Base-by-base conservation (phyloP, 2,329 filamentous ascomycete genomes). In the Exophiala oligosperma region DNA sequence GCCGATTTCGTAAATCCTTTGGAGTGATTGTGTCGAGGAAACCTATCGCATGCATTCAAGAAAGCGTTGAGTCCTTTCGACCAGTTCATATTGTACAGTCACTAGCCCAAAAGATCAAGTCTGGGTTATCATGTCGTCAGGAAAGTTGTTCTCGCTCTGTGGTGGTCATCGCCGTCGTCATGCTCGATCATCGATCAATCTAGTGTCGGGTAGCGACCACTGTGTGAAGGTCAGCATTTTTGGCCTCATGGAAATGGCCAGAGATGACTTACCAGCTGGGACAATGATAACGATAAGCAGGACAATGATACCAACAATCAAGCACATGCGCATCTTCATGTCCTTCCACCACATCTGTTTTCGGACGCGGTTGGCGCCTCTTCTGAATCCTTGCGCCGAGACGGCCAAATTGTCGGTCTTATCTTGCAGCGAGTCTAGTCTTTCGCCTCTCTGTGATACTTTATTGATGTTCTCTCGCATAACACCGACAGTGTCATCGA, bases 291-390 rank as follows among this genome's bases (percentile, higher is more conserved):
- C 85, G 68, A 96, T 80, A 67, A 99, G 84, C 69, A 99, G 82
- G 68, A 97, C 84, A 74, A 97, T 89, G 76, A 99, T 89, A 71
- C 92, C 94, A 59, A 87, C 82, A 72, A 96, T 89, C 64, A 99
- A 81, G 79, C 93, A 97, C 82, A 97, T 94, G 76, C 94, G 88
- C 94, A 99, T 99, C 86, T 97, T 97, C 91, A 97, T 96, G 73
- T 97, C 93, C 84, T 97, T 97, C 93, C 92, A 97, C 93, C 93
- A 97, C 93, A 97, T 97, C 77, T 96, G 88, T 82, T 92, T 93
- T 76, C 94, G 87, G 68, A 99, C 93, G 70, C 91, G 84, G 82
- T 97, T 99, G 77, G 95, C 94, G 65, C 94, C 93, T 67, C 92
- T 88, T 71, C 92, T 91, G 85, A 99, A 99, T 63, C 91, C 92